Evolutionary conservation across 2,329 filamentous ascomycete genomes (phyloP), one percentile per base, ranked within the genome.

Genomic region (Calycina marina): DNA sequence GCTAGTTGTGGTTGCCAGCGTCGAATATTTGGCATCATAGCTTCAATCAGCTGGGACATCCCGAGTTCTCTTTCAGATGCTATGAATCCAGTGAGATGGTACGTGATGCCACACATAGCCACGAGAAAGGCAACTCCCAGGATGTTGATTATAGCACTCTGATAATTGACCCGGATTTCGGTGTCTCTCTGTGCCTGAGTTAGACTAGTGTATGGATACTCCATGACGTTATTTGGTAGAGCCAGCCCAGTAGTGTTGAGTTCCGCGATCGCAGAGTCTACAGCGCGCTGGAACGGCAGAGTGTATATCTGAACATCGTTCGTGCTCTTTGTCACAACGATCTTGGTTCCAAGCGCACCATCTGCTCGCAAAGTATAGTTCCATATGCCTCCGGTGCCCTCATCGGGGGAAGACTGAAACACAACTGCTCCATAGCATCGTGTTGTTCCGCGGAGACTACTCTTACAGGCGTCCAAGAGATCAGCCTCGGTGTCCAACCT

Each of bases 321-420:
- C 42, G 66, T 63, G 27, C 63, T 55, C n/a, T 61, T 60, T 18
- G 74, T 61, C 17, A 78, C 68, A 41, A 77, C 65, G 39, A 92
- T 73, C 34, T 66, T 69, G 5, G 56, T 52, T 13, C 76, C 75
- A 36, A 93, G 63, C 1, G 72, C 63, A 20, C 77, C 77, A 50
- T 93, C 86, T 3, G 74, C 74, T 35, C 81, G 66, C 15, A 93
- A 62, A 0, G 82, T 86, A 50, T 93, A 94, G 55, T 90, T 92
- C 86, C 86, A 93, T 27, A 69, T 55, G 2, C 67, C 67, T 5
- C 65, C 67, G 1, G 52, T 40, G 6, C 82, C 82, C 56, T 90
- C 76, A 2, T 56, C 64, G 0, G 84, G 82, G 4, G 82, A 92
- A 1, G 77, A 77, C 33, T 72, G 62, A 57, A 92, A 88, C 4